Evolutionary conservation across 2,329 filamentous ascomycete genomes (phyloP), one percentile per base, ranked within the genome.

Genomic region (Pseudogymnoascus sp.): DNA sequence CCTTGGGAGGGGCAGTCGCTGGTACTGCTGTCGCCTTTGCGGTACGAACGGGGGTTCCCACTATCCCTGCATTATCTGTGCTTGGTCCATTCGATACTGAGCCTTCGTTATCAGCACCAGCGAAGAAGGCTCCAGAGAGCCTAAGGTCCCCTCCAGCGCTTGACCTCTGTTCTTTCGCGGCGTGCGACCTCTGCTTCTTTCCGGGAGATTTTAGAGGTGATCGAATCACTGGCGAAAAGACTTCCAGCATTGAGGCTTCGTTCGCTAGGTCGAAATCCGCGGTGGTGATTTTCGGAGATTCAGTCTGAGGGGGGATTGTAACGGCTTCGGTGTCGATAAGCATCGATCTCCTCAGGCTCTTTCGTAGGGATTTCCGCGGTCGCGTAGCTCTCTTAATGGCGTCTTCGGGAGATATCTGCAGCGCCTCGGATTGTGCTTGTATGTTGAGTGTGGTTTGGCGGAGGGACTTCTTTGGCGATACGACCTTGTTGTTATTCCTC

Each of bases 401-500:
- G 28, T 25, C 28, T 45, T 60, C 14, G 14, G 25, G 49, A 2
- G 25, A 55, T 55, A 55, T 55, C 11, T 55, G 49, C 5, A 60
- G 23, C 18, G 16, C 16, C 12, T 60, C 33, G 58, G 16, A 12
- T 16, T 62, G 40, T 33, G 31, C 41, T 21, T 62, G 60, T n/a
- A 49, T 41, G 28, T 49, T 40, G 21, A 65, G 58, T 41, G 65
- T 38, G 11, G 63, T 61, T 45, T 67, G 67, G 37, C 65, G 63
- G 60, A 66, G 40, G 7, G 65, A 59, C 63, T 72, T 73, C 64
- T 67, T 68, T 8, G 71, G 71, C 28, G 71, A 72, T 61, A 73
- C 68, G 59, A 72, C 62, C 65, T 68, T 66, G 65, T 73, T 69
- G 4, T 68, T 62, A 67, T 72, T 73, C 58, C 70, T 73, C 45